Evolutionary conservation across 1,139 yeast species (phyloP).

Genomic region (Blastobotrys serpentis): DNA sequence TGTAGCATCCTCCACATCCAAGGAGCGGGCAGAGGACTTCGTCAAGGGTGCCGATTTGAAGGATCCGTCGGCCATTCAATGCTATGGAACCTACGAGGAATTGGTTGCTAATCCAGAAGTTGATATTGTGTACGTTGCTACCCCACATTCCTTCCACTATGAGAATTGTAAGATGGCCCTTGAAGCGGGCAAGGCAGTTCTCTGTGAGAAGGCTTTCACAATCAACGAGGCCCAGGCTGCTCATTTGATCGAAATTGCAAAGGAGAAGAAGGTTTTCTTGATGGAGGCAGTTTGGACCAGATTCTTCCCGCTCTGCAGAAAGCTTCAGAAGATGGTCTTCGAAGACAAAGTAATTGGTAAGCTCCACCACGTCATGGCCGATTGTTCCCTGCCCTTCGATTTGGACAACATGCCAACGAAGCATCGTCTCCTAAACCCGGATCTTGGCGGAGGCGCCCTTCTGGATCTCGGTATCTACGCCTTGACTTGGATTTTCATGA

Average conservation of each 20-base stretch:
- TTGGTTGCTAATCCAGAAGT: slow-evolving; percentile 48
- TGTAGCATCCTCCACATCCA: slow-evolving; percentile 35
- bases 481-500: slow-evolving; percentile 44
- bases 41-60: slow-evolving; percentile 15
- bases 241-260: slow-evolving; percentile 49
- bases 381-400: slow-evolving; percentile 43
- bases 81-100: slow-evolving; percentile 40
- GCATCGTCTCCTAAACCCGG: slow-evolving; percentile 38
- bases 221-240: slow-evolving; percentile 51
- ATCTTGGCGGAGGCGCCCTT: slow-evolving; percentile 60
- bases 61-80: slow-evolving; percentile 20
- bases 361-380: slow-evolving; percentile 44
- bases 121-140: slow-evolving; percentile 57
- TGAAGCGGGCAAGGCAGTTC: slow-evolving; percentile 52
- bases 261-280: slow-evolving; percentile 46
- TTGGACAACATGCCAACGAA: slow-evolving; percentile 28
- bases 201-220: slow-evolving; percentile 63
- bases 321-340: slow-evolving; percentile 44
- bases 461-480: slow-evolving; percentile 62
- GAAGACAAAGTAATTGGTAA: slow-evolving; percentile 50
- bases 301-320: slow-evolving; percentile 52
- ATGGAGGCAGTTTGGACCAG: slow-evolving; percentile 72
- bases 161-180: slow-evolving; percentile 51
- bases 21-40: slow-evolving; percentile 33
- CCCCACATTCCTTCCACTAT: slow-evolving; percentile 59